Percentiles rank a stretch among this genome's conserved stretches.
Conservation (phyloP, 2,329 filamentous ascomycete genomes). For the Diaporthe longicolla region DNA sequence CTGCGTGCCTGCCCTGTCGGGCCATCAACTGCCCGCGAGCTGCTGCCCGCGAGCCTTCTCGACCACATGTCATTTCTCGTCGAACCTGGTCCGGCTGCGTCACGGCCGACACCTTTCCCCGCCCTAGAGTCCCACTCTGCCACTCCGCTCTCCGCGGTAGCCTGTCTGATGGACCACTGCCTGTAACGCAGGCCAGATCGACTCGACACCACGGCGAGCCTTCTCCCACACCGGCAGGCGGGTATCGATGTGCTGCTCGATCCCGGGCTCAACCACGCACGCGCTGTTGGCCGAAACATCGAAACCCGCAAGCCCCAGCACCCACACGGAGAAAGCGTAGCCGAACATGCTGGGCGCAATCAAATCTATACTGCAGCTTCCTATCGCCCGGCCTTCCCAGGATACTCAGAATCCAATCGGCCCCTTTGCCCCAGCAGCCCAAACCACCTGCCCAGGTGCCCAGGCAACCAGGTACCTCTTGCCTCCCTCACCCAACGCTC, state of each 20-base stretch:
- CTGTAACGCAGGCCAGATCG: constrained; percentile 1
- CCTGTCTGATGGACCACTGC: constrained; percentile 18
- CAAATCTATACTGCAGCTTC: constrained; percentile 27
- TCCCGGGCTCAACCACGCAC: constrained; percentile 6
- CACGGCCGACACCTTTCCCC: constrained; percentile 36
- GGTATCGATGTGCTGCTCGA: constrained; percentile 4
- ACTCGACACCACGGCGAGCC: constrained; percentile 13
- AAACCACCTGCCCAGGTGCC: neutral
- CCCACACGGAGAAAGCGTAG: constrained; percentile 24
- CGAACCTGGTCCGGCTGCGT: constrained; percentile 30
- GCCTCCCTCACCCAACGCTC: constrained; percentile 15
- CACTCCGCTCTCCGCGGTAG: neutral
- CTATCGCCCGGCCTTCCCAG: neutral
- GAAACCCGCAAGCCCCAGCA: constrained; percentile 3
- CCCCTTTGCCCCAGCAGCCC: constrained; percentile 5
- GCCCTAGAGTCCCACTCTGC: constrained; percentile 4
- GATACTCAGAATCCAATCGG: constrained; percentile 19
- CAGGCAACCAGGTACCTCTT: neutral
- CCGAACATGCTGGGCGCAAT: constrained; percentile 24
- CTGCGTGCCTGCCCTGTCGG: neutral
- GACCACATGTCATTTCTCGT: neutral
- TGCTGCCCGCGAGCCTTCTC: neutral
- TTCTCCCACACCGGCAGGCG: constrained; percentile 1
- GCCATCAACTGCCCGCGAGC: too few relatives aligned
- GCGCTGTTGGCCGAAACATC: constrained; percentile 4